These are phyloP conservation scores for Coemansia sp. DNA, from an alignment of 371 early-diverging fungal species.

Conservation along the genomic window DNA sequence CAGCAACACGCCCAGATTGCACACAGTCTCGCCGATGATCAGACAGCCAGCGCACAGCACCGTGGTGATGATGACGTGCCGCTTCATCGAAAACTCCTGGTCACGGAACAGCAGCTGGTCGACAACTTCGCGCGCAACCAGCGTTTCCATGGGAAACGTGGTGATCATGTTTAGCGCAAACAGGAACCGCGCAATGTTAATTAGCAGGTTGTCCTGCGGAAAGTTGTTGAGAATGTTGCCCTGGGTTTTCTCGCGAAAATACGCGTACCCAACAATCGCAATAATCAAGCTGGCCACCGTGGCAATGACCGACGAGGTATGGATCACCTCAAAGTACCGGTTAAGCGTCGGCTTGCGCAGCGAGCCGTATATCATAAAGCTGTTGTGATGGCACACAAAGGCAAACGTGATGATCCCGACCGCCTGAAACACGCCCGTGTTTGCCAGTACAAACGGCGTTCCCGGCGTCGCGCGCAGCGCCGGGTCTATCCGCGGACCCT, in stretches of 20 bases:
- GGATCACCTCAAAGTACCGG: constrained; percentile 71
- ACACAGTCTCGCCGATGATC: constrained; percentile 62
- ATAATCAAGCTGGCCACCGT: constrained; percentile 65
- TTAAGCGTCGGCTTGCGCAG: constrained; percentile 71
- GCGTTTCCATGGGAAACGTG: constrained; percentile 72
- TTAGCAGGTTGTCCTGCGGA: constrained; percentile 64
- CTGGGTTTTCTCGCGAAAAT: constrained; percentile 72
- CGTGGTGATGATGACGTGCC: constrained; percentile 66
- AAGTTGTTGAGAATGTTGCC: constrained; percentile 83
- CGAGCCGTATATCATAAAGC: constrained; percentile 75
- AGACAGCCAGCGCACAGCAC: constrained; percentile 58
- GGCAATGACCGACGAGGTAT: constrained; percentile 67
- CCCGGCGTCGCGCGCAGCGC: constrained; percentile 58
- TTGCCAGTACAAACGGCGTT: constrained; percentile 41
- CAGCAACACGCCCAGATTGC: constrained; percentile 71
- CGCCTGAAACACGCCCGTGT: constrained; percentile 67
- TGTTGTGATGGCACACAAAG: constrained; percentile 85
- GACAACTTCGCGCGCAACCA: constrained; percentile 76
- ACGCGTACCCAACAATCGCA: constrained; percentile 65
- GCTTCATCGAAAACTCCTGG: constrained; percentile 57
- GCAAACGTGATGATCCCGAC: constrained; percentile 84
- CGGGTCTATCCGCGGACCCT: constrained; percentile 62
- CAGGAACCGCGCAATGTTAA: constrained; percentile 75
- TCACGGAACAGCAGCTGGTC: constrained; percentile 61
- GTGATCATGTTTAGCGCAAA: constrained; percentile 85